A percentile compares a stretch with the other conserved stretches of the same genome.
These are phyloP conservation scores for Ehretia macrophylla DNA, from an alignment of 257 asterid species.

Conservation along the genomic window DNA sequence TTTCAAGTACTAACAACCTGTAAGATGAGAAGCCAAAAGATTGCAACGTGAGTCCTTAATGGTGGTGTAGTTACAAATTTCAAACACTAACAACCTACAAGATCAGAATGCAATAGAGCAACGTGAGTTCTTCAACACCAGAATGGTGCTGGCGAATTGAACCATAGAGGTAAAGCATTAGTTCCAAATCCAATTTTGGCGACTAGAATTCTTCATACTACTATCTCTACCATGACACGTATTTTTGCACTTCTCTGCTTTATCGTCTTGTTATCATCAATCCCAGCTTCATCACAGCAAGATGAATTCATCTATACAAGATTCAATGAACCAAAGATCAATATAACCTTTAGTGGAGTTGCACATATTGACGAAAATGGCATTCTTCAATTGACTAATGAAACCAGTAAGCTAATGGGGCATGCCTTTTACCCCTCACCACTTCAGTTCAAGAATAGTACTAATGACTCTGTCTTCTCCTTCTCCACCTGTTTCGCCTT, in stretches of 20 bases:
- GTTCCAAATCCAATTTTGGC: no score
- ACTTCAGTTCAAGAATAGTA: slow-evolving; percentile 49
- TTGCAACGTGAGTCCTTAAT: no score
- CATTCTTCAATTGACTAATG: slow-evolving; percentile 41
- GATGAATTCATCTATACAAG: slow-evolving; percentile 38
- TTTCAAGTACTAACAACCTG: no score
- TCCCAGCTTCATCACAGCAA: slow-evolving; percentile 36
- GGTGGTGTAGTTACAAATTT: no score
- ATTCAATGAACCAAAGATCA: slow-evolving; percentile 23
- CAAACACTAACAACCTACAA: no score
- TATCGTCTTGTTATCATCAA: slow-evolving; percentile 21
- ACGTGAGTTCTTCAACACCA: no score
- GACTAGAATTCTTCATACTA: no score
- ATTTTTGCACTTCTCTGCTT: slow-evolving; percentile 14
- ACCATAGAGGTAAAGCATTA: no score
- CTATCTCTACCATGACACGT: slow-evolving; percentile 18
- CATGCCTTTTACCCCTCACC: slow-evolving; percentile 54
- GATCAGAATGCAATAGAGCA: no score
- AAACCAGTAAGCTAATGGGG: slow-evolving; percentile 37
- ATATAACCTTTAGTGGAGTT: slow-evolving; percentile 29
- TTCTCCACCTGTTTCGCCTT: slow-evolving; percentile 61
- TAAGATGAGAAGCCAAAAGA: no score
- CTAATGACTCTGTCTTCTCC: slow-evolving; percentile 34
- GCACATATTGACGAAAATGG: slow-evolving; percentile 36
- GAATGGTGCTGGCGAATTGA: no score